phyloP scores from a whole-genome alignment of 371 early-diverging fungal species.

The Lichtheimia ramosa region DNA sequence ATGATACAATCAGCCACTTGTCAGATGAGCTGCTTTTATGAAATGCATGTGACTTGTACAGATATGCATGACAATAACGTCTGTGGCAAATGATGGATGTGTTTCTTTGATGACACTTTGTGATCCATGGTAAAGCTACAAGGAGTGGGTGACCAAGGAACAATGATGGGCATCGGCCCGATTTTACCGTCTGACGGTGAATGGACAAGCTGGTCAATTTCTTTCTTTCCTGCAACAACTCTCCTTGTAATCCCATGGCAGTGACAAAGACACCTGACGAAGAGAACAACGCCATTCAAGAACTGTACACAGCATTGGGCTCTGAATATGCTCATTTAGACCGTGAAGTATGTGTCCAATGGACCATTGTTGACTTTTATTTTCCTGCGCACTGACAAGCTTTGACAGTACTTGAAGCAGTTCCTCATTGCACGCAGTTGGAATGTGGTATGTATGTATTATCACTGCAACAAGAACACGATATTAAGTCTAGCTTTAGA shows the following conservation, averaged over 20 bases:
- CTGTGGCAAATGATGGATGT: too few species aligned
- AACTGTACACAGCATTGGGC: neutral
- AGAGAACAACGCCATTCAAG: slow-evolving; percentile 2
- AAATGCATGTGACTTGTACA: too few species aligned
- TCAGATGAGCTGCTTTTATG: too few species aligned
- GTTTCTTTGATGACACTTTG: too few species aligned
- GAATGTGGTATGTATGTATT: slow-evolving; percentile 48
- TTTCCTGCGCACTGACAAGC: neutral
- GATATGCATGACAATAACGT: too few species aligned
- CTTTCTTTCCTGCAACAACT: neutral
- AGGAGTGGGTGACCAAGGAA: too few species aligned
- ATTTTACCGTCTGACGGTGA: too few species aligned
- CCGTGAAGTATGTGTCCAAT: neutral
- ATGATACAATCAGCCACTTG: too few species aligned
- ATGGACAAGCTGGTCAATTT: neutral
- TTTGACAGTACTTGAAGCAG: slow-evolving; percentile 50
- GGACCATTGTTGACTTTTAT: neutral
- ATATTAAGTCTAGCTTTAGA: slow-evolving; percentile 30
- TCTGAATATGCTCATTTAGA: neutral
- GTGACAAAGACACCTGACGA: slow-evolving; percentile 8
- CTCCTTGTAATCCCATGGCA: neutral
- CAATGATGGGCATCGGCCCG: too few species aligned
- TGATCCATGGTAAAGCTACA: too few species aligned
- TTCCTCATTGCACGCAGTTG: slow-evolving; percentile 66
- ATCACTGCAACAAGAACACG: neutral